Percentiles rank a stretch among this genome's conserved stretches.
Conservation (phyloP, 2,329 filamentous ascomycete species). For the Nemania sp. region DNA sequence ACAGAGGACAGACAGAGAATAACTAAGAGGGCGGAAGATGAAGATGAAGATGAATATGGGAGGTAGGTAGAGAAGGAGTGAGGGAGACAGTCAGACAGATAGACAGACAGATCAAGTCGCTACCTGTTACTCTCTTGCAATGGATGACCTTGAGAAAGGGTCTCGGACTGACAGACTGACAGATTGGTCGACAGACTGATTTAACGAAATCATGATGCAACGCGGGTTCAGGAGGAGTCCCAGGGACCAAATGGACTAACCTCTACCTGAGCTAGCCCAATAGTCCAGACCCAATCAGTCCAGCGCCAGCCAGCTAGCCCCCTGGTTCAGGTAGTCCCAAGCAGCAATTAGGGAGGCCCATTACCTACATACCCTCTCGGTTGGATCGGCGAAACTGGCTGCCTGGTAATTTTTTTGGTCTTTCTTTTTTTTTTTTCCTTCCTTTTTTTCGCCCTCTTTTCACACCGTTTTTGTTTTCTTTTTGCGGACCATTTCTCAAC, state of each 20-base stretch:
- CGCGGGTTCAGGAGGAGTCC: slow-evolving; percentile 12
- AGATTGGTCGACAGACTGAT: not conserved
- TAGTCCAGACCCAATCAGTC: not conserved
- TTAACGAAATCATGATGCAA: slow-evolving; percentile 26
- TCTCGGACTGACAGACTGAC: no score
- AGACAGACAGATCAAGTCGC: no score
- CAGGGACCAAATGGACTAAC: not conserved
- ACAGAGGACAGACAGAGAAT: not conserved
- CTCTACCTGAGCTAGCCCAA: not conserved
- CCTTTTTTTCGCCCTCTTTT: not conserved
- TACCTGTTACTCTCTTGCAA: no score
- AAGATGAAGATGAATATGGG: not conserved
- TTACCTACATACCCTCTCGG: no score
- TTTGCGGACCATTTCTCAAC: not conserved
- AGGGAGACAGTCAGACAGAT: not conserved
- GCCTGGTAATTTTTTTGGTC: not conserved
- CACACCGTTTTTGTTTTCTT: no score
- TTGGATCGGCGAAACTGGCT: not conserved
- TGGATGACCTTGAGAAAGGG: no score
- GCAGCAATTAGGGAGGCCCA: no score
- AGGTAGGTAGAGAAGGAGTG: not conserved
- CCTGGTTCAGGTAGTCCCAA: no score
- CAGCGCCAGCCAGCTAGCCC: no score
- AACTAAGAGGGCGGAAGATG: not conserved
- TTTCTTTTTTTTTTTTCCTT: not conserved